Conservation (phyloP, 805 yeast species). For the Spathaspora boniae region DNA sequence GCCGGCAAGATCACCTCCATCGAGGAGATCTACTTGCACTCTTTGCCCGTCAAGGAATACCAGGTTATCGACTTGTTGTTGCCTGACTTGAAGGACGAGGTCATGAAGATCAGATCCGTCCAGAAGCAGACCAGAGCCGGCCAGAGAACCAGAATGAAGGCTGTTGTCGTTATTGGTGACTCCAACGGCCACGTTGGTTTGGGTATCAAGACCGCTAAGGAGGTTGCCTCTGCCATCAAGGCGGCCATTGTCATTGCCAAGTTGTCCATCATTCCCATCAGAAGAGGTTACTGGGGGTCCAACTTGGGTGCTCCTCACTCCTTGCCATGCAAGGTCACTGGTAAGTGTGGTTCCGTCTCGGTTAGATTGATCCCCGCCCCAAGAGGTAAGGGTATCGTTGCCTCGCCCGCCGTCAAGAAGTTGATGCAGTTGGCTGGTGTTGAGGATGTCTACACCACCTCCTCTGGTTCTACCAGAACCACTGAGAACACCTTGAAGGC, state of each 20-base stretch:
- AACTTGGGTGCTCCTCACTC: conserved; percentile 99
- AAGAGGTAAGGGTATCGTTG: conserved; percentile 99
- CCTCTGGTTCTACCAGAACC: conserved; percentile 99
- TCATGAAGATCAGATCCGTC: conserved; percentile 99
- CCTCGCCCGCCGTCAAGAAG: conserved; percentile 99
- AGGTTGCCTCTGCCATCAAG: conserved; percentile 99
- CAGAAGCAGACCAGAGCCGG: conserved; percentile 99
- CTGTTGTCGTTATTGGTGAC: conserved; percentile 99
- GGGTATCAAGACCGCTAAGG: conserved; percentile 99
- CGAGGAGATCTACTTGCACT: conserved; percentile 99
- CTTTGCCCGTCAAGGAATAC: conserved; percentile 99
- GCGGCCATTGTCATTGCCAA: conserved; percentile 99
- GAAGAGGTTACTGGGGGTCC: conserved; percentile 99
- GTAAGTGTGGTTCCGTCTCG: conserved; percentile 99
- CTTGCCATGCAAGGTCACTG: conserved; percentile 95
- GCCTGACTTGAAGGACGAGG: conserved; percentile 96
- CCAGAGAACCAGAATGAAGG: conserved; percentile 99
- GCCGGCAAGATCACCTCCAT: conserved; percentile 95
- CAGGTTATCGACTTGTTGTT: conserved; percentile 96
- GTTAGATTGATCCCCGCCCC: conserved; percentile 99
- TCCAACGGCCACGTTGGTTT: conserved; percentile 99
- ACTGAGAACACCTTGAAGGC: conserved; percentile 99
- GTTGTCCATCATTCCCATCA: conserved; percentile 97
- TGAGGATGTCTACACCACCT: conserved; percentile 98
- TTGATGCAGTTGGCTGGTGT: conserved; percentile 99